phyloP scores from a whole-genome alignment of 305 asterid species.

The Fraxinus floribunda region DNA sequence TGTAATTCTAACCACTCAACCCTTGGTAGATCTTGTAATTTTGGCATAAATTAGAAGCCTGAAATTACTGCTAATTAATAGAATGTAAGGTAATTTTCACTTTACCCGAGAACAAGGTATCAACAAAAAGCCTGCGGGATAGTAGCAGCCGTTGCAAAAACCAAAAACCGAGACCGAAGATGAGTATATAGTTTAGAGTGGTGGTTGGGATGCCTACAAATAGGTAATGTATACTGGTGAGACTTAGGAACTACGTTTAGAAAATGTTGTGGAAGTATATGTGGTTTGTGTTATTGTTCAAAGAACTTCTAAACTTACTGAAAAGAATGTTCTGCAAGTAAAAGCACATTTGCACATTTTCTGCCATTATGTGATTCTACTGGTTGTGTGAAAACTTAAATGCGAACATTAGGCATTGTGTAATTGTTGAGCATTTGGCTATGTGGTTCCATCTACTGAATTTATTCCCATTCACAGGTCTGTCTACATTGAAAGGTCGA shows the following conservation, averaged over 20 bases:
- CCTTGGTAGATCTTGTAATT: constrained; percentile 34
- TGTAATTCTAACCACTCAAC: constrained; percentile 2
- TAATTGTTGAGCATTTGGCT: not conserved
- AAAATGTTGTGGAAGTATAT: not conserved
- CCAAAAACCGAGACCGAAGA: not conserved
- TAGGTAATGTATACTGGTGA: constrained; percentile 10
- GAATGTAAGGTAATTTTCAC: constrained; percentile 4
- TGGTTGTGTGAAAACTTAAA: not conserved
- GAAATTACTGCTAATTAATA: constrained; percentile 57
- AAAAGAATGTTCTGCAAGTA: not conserved
- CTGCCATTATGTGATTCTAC: not conserved
- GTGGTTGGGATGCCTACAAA: constrained; percentile 33
- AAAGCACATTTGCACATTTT: not conserved
- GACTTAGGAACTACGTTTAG: not conserved
- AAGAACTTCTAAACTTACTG: not conserved
- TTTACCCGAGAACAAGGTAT: not conserved
- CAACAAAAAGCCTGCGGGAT: not conserved
- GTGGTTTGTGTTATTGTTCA: not conserved
- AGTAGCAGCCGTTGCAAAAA: not conserved
- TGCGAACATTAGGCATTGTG: not conserved
- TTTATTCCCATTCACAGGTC: not conserved
- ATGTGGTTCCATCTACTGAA: not conserved
- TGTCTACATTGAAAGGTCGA: not conserved
- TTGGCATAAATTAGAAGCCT: constrained; percentile 66
- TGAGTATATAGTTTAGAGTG: constrained; percentile 15